Conservation (phyloP, 495 filamentous ascomycete genomes). For the Podospora conica region DNA sequence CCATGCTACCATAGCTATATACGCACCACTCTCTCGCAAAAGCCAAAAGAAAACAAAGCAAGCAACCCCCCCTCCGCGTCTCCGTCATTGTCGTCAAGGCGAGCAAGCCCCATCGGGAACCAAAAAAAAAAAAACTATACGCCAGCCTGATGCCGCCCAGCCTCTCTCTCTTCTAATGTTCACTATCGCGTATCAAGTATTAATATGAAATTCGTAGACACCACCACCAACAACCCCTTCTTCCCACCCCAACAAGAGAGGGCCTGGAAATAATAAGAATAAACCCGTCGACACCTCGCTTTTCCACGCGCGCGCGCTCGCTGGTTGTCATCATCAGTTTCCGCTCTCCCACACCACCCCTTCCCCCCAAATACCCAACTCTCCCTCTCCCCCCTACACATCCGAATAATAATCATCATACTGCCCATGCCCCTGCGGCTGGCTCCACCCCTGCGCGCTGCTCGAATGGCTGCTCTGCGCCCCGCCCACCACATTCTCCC, state of each 20-base stretch:
- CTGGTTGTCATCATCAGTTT: neutral
- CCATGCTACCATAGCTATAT: neutral
- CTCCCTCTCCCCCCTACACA: conserved; percentile 30
- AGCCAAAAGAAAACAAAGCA: neutral
- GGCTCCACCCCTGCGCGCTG: conserved; percentile 20
- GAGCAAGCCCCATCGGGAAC: neutral
- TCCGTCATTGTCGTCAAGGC: neutral
- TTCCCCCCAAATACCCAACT: neutral
- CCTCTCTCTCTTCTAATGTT: conserved; percentile 8
- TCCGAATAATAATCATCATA: conserved; percentile 50
- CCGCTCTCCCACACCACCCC: neutral
- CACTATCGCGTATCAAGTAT: conserved; percentile 6
- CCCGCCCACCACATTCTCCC: conserved; percentile 38
- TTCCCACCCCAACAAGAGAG: neutral
- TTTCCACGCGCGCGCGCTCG: too few species aligned
- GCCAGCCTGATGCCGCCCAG: conserved; percentile 12
- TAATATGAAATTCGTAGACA: conserved; percentile 1
- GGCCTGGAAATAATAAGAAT: neutral
- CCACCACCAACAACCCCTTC: neutral
- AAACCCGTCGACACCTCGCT: neutral
- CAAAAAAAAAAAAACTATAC: conserved; percentile 16
- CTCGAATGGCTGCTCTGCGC: neutral
- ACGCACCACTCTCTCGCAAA: neutral
- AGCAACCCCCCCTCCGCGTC: neutral
- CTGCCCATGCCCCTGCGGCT: conserved; percentile 33